These are phyloP conservation scores for Marasmius sp. DNA, from an alignment of 1,284 basidiomycete genomes.

Conservation along the genomic window DNA sequence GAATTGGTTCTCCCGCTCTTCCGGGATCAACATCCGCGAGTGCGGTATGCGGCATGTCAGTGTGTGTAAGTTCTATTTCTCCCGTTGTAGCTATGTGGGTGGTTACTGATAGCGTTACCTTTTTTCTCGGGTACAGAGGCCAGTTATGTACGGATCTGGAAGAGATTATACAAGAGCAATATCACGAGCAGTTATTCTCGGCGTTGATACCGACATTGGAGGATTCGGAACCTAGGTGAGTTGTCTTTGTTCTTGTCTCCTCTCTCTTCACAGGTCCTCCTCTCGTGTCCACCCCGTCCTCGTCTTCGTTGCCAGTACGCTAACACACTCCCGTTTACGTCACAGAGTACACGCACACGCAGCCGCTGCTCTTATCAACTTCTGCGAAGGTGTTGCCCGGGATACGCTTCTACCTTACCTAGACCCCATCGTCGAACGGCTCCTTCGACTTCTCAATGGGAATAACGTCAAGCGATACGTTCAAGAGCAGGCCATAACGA, in stretches of 20 bases:
- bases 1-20: conserved; percentile 80
- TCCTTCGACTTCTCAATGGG: conserved; percentile 30
- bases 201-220: conserved; percentile 73
- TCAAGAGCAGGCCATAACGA: conserved; percentile 83
- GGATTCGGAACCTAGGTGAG: conserved; percentile 72
- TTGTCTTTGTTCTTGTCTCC: not conserved
- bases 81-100: not conserved
- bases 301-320: not conserved
- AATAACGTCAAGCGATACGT: conserved; percentile 53
- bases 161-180: conserved; percentile 74
- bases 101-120: not conserved
- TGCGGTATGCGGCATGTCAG: conserved; percentile 83
- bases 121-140: conserved; percentile 47
- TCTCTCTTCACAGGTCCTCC: not conserved
- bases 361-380: conserved; percentile 85
- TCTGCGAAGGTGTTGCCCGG: conserved; percentile 80
- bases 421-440: conserved; percentile 71
- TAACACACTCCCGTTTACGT: conserved; percentile 1
- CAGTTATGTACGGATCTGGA: conserved; percentile 84
- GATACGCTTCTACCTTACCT: conserved; percentile 73
- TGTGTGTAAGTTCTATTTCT: conserved; percentile 62
- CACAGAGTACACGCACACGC: conserved; percentile 80
- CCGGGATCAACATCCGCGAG: conserved; percentile 75
- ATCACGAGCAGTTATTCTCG: conserved; percentile 66
- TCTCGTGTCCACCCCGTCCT: conserved; percentile 1